phyloP scores from a whole-genome alignment of 192 early-diverging fungal species.

The Backusella liffmaniae region DNA sequence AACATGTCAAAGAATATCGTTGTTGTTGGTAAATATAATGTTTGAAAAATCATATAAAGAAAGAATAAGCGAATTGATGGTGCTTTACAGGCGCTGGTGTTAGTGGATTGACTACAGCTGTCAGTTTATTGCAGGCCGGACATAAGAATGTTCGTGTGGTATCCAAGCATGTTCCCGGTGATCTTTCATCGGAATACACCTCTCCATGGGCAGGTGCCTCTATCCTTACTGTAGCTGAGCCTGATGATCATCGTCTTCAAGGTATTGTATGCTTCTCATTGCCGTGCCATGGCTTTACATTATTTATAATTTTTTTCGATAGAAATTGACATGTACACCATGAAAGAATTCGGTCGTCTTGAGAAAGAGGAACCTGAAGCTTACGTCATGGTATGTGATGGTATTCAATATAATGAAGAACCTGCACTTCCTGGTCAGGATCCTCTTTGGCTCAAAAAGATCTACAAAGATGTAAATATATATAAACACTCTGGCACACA shows the following conservation, averaged over 20 bases:
- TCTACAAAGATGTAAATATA: constrained; percentile 45
- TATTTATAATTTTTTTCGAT: not conserved
- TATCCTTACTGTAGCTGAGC: constrained; percentile 22
- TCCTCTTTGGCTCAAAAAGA: constrained; percentile 40
- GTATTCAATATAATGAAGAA: constrained; percentile 40
- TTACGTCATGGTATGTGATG: constrained; percentile 34
- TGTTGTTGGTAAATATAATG: not conserved
- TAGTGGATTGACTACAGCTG: constrained; percentile 69
- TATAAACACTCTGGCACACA: not conserved
- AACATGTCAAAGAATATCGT: constrained; percentile 3
- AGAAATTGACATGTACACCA: constrained; percentile 39
- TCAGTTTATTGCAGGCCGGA: constrained; percentile 57
- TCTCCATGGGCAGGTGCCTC: constrained; percentile 57
- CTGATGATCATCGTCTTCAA: constrained; percentile 37
- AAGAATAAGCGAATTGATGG: not conserved
- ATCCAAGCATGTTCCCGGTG: constrained; percentile 55
- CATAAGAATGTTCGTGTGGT: constrained; percentile 60
- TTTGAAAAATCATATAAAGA: not conserved
- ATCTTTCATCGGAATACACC: constrained; percentile 48
- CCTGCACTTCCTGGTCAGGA: constrained; percentile 19
- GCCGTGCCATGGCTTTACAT: no score
- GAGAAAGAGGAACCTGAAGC: constrained; percentile 33
- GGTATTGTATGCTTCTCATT: constrained; percentile 20
- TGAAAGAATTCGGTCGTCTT: constrained; percentile 23
- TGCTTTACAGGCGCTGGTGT: constrained; percentile 66